Percentiles rank a stretch among this genome's conserved stretches.
Evolutionary conservation across 163 green algal genomes (phyloP).

Genomic region (Chloromonas sp.): DNA sequence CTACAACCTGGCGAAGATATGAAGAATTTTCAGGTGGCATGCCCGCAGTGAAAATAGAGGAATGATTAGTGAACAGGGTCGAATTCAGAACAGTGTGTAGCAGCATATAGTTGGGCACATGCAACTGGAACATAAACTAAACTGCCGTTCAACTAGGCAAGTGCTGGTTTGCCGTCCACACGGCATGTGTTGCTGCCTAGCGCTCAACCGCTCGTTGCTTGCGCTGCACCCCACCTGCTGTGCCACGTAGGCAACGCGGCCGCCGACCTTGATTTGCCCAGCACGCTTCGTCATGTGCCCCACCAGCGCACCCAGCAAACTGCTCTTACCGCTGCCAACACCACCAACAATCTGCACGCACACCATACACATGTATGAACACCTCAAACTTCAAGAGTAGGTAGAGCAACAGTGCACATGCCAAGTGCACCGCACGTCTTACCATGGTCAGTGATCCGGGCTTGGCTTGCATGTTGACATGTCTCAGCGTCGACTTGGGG

Average conservation of each 20-base stretch:
- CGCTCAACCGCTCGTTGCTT: too few relatives aligned
- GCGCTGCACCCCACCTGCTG: slow-evolving; percentile 18
- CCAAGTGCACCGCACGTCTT: neutral
- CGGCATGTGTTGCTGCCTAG: too few relatives aligned
- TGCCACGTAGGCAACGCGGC: slow-evolving; percentile 63
- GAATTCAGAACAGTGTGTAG: too few relatives aligned
- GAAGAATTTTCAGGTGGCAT: too few relatives aligned
- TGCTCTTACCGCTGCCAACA: slow-evolving; percentile 70
- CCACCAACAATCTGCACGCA: slow-evolving; percentile 41
- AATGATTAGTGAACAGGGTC: too few relatives aligned
- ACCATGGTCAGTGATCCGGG: slow-evolving; percentile 45
- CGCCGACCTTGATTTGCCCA: slow-evolving; percentile 26
- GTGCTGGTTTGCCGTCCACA: too few relatives aligned
- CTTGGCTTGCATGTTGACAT: slow-evolving; percentile 34
- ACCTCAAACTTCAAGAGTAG: neutral
- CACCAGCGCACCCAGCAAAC: slow-evolving; percentile 51
- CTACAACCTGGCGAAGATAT: too few relatives aligned
- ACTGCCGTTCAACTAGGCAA: too few relatives aligned
- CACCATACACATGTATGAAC: neutral
- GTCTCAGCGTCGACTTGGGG: slow-evolving; percentile 18
- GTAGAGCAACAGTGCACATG: neutral
- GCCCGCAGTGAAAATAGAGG: too few relatives aligned
- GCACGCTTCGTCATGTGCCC: slow-evolving; percentile 26
- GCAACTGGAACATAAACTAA: too few relatives aligned
- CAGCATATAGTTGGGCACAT: too few relatives aligned